Evolutionary conservation across 225 moss, liverwort and hornwort species (phyloP).

Genomic region (Polytrichum commune): DNA sequence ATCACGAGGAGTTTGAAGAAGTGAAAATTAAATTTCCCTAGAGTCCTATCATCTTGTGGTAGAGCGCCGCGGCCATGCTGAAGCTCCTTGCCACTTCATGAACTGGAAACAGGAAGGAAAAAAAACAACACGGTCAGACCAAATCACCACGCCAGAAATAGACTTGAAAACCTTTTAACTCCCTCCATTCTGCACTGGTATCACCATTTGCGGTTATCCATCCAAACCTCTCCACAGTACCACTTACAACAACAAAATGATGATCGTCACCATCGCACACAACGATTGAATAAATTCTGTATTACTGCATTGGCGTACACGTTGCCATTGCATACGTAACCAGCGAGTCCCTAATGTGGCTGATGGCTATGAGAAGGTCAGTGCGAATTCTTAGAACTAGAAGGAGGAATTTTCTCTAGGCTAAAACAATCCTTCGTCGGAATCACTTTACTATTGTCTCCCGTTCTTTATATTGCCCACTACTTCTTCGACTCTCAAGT

Average conservation of each 20-base stretch:
- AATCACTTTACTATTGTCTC: not conserved
- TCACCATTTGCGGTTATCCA: not conserved
- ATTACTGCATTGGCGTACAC: not conserved
- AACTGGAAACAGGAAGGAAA: slow-evolving; percentile 19
- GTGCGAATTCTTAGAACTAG: not conserved
- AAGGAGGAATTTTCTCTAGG: not conserved
- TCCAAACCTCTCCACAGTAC: not conserved
- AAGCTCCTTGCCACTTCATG: slow-evolving; percentile 65
- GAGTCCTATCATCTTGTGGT: slow-evolving; percentile 58
- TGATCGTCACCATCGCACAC: not conserved
- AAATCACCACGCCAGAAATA: not conserved
- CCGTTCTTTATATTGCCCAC: too few species aligned
- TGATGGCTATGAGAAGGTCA: not conserved
- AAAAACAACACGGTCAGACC: not conserved
- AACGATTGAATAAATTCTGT: not conserved
- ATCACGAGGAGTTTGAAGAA: slow-evolving; percentile 25
- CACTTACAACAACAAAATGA: too few species aligned
- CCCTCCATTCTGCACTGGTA: not conserved
- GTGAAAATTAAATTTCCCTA: slow-evolving; percentile 6
- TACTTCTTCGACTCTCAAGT: not conserved
- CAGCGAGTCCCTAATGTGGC: not conserved
- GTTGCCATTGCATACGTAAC: not conserved
- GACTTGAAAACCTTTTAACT: not conserved
- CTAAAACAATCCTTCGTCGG: not conserved
- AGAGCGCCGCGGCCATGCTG: slow-evolving; percentile 63